Conservation (phyloP, 202 grass and related monocot genomes). For the Brachypodium distachyon region DNA sequence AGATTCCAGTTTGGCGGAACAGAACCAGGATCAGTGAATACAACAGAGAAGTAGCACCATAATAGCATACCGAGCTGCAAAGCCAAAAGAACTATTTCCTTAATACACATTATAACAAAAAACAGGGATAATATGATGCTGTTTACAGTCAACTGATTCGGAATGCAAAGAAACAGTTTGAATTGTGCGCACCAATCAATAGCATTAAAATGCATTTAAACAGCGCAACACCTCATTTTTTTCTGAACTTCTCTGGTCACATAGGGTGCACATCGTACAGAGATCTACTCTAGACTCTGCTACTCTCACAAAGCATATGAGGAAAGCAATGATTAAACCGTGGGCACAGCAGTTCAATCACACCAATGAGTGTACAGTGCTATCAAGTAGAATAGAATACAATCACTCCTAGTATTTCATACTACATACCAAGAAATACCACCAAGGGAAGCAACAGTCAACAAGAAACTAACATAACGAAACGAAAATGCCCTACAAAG, state of each 20-base stretch:
- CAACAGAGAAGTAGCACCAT: conserved; percentile 91
- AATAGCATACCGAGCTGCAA: conserved; percentile 79
- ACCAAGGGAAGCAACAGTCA: background rate
- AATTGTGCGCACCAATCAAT: background rate
- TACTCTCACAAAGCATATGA: background rate
- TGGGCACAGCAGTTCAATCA: background rate
- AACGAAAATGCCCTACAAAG: background rate
- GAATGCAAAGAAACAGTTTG: background rate
- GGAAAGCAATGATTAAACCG: background rate
- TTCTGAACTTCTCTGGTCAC: background rate
- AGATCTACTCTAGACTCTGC: conserved; percentile 13
- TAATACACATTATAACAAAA: background rate
- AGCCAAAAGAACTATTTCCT: conserved; percentile 1
- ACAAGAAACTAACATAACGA: background rate
- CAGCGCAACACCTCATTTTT: background rate
- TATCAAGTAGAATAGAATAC: background rate
- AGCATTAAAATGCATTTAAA: background rate
- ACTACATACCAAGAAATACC: background rate
- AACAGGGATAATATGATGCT: background rate
- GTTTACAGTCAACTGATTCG: background rate
- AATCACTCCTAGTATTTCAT: background rate
- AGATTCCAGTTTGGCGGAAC: conserved; percentile 83
- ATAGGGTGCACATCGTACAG: background rate
- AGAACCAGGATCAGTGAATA: conserved; percentile 73
- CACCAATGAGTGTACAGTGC: background rate